Percentiles rank a stretch among this genome's conserved stretches.
These are phyloP conservation scores for Castanea mollissima DNA, from an alignment of 306 rosid species.

Conservation along the genomic window DNA sequence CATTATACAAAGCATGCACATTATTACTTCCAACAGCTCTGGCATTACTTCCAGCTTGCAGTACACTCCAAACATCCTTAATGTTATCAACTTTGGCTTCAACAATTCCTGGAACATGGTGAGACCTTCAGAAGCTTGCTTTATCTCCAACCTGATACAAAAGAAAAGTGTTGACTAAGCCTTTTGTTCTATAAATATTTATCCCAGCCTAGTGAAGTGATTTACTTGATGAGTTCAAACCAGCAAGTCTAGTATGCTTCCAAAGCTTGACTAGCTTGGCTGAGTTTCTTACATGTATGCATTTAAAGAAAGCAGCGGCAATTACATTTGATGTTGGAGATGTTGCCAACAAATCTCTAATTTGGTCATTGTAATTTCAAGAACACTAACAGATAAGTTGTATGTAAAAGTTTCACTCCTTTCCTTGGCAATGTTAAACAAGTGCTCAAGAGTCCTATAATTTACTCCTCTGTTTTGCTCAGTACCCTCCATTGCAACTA, in stretches of 20 bases:
- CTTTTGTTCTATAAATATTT: conserved; percentile 10
- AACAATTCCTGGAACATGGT: conserved; percentile 78
- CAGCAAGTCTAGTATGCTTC: conserved; percentile 16
- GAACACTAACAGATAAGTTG: conserved; percentile 74
- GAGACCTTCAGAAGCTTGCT: conserved; percentile 68
- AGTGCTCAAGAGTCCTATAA: conserved; percentile 75
- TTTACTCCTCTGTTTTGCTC: conserved; percentile 81
- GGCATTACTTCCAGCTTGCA: conserved; percentile 82
- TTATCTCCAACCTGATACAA: conserved; percentile 75
- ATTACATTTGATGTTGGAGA: conserved; percentile 64
- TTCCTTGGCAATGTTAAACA: conserved; percentile 65
- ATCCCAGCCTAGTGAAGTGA: conserved; percentile 19
- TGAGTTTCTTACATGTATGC: not conserved
- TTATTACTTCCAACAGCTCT: conserved; percentile 85
- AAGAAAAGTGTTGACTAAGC: not conserved
- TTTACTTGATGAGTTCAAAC: conserved; percentile 1
- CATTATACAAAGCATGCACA: conserved; percentile 70
- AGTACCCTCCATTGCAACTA: conserved; percentile 72
- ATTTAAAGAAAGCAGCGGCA: conserved; percentile 19
- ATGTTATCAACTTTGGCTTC: conserved; percentile 69
- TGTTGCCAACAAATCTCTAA: conserved; percentile 72
- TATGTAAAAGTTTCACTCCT: conserved; percentile 62
- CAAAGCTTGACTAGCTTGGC: conserved; percentile 3
- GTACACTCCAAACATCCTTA: conserved; percentile 65
- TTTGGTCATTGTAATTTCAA: conserved; percentile 90